A percentile compares a stretch with the other conserved stretches of the same genome.
Conservation (phyloP, 2,329 filamentous ascomycete species). For the Colletotrichum cordylinicola region DNA sequence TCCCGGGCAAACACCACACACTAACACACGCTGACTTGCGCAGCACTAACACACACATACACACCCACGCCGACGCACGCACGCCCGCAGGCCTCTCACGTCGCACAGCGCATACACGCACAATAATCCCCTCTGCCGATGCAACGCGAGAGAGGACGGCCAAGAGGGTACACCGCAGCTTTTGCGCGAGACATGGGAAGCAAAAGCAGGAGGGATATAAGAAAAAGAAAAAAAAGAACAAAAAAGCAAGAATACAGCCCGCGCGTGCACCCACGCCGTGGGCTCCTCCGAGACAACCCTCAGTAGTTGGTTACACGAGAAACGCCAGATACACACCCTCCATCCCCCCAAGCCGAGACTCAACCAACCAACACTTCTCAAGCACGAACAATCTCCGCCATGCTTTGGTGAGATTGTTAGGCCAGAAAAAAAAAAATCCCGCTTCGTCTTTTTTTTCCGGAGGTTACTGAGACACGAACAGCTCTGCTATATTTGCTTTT, state of each 20-base stretch:
- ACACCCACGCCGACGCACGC: neutral
- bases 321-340: neutral
- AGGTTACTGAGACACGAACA: neutral
- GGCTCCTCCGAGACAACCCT: constrained; percentile 5
- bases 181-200: neutral
- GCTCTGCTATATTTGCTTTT: neutral
- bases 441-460: neutral
- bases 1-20: neutral
- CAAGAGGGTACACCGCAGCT: neutral
- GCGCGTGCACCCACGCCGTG: neutral
- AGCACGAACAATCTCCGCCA: neutral
- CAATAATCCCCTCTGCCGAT: neutral
- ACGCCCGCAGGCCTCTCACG: neutral
- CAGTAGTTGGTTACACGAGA: constrained; percentile 1
- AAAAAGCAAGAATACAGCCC: neutral
- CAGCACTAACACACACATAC: neutral
- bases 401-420: neutral
- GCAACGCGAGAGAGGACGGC: neutral
- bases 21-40: neutral
- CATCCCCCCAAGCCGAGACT: neutral
- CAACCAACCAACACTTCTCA: neutral
- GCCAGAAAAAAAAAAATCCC: neutral
- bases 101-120: neutral
- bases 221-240: neutral
- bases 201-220: neutral